Base-by-base conservation (phyloP, 306 rosid species). In the Trifolium subterraneum region DNA sequence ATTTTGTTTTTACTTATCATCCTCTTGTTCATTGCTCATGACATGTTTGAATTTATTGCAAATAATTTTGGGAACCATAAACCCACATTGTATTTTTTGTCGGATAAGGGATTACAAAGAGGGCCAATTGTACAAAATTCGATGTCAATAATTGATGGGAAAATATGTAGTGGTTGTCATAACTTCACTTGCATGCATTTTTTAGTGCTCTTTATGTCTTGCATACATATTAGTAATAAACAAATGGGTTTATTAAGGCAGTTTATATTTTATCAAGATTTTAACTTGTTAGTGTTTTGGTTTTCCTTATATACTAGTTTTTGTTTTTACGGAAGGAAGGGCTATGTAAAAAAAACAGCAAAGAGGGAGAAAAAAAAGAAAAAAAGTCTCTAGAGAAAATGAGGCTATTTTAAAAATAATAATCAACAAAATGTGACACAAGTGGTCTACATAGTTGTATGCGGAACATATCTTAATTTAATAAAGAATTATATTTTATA, bases 1-100 rank as follows among this genome's bases (percentile, higher is more conserved):
- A 64, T 64, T 79, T 83, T 78, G 78, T 83, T 77, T 80, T 64
- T 84, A 76, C 45, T 55, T 73, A 78, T 64, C 78, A 80, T 71
- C 71, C 74, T 62, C 48, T 47, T 54, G 31, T 69, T 78, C 78
- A 78, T 78, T 78, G 80, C 73, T 68, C 70, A 73, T 84, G 82
- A 70, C 80, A 72, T 74, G 63, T 64, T 80, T 77, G 80, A 77
- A 80, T 80, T 69, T 78, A 80, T 80, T 22, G 55, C 29, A 5
- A 75, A 64, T 78, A 65, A 78, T 83, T 79, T 58, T 78, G 83
- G 86, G 80, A 82, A 74, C 75, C 80, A 78, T 78, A 74, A 78
- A 73, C 74, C 63, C 45, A 10, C 66, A 70, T 82, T 38, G 70
- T 52, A 47, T 69, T 73, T 61, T 73, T 82, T 82, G 80, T 74